Evolutionary conservation across 192 early-diverging fungal genomes (phyloP).

Genomic region (Podila minutissima): DNA sequence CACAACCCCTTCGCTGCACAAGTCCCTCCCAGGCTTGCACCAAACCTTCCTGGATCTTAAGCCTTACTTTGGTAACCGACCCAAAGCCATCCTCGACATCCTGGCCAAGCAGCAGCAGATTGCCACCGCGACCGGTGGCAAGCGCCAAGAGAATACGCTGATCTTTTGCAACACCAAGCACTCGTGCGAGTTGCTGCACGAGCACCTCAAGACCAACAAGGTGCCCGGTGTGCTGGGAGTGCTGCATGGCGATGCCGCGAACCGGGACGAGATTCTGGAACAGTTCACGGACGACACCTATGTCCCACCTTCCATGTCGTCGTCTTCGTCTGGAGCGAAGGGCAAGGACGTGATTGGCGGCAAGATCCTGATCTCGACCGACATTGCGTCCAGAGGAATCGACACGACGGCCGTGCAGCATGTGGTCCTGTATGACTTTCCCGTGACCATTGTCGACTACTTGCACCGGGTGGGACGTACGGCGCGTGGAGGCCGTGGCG

Average conservation of each 20-base stretch:
- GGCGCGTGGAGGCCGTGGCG: conserved; percentile 81
- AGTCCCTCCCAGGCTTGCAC: conserved; percentile 73
- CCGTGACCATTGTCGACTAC: conserved; percentile 90
- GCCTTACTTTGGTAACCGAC: conserved; percentile 74
- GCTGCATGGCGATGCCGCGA: conserved; percentile 54
- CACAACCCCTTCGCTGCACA: conserved; percentile 84
- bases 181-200: conserved; percentile 65
- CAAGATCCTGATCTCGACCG: conserved; percentile 87
- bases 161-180: conserved; percentile 89
- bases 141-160: conserved; percentile 73
- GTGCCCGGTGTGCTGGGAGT: conserved; percentile 57
- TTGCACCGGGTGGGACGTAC: conserved; percentile 93
- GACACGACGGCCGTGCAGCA: conserved; percentile 90
- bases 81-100: conserved; percentile 76
- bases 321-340: neutral
- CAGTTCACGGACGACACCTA: conserved; percentile 49
- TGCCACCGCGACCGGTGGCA: neutral
- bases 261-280: conserved; percentile 52
- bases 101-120: conserved; percentile 62
- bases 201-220: conserved; percentile 63
- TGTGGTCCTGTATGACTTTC: conserved; percentile 93
- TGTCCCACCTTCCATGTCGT: conserved; percentile 7
- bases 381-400: conserved; percentile 89
- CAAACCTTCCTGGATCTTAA: conserved; percentile 85
- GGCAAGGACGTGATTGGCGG: conserved; percentile 24